Evolutionary conservation across 2,329 filamentous ascomycete genomes (phyloP).

Genomic region (Dactylellina sp.): DNA sequence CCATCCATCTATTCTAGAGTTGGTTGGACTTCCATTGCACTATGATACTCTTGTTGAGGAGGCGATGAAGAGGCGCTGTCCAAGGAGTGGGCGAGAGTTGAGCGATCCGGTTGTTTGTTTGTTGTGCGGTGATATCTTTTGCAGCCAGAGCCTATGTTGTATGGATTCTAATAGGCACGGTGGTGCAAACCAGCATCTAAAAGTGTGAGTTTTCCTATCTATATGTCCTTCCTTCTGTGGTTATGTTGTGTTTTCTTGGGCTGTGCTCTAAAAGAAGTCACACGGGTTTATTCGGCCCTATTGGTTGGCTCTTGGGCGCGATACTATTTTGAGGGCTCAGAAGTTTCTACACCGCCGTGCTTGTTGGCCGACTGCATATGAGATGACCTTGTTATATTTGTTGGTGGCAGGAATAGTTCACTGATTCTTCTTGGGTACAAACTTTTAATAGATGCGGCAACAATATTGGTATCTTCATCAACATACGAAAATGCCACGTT

Average conservation of each 20-base stretch:
- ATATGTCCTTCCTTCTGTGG: background rate
- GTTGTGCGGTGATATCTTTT: constrained; percentile 97
- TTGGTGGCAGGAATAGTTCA: background rate
- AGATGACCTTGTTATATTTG: background rate
- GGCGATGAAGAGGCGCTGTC: constrained; percentile 83
- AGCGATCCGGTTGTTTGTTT: constrained; percentile 91
- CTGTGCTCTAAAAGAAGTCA: too few species aligned
- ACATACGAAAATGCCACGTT: constrained; percentile 94
- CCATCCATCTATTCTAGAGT: constrained; percentile 94
- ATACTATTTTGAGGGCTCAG: background rate
- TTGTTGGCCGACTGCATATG: constrained; percentile 1
- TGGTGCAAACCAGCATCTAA: constrained; percentile 90
- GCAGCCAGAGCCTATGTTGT: constrained; percentile 92
- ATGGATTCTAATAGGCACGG: constrained; percentile 76
- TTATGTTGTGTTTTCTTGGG: too few species aligned
- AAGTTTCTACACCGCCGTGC: background rate
- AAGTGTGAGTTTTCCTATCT: constrained; percentile 72
- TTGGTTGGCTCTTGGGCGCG: constrained; percentile 2
- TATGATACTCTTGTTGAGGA: constrained; percentile 94
- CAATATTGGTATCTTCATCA: constrained; percentile 93
- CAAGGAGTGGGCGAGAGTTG: constrained; percentile 89
- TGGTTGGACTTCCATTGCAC: constrained; percentile 89
- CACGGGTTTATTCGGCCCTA: background rate
- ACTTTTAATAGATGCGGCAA: constrained; percentile 76
- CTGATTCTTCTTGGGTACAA: constrained; percentile 5